Conservation (phyloP, 2,329 filamentous ascomycete genomes). For the Alternaria alternata region DNA sequence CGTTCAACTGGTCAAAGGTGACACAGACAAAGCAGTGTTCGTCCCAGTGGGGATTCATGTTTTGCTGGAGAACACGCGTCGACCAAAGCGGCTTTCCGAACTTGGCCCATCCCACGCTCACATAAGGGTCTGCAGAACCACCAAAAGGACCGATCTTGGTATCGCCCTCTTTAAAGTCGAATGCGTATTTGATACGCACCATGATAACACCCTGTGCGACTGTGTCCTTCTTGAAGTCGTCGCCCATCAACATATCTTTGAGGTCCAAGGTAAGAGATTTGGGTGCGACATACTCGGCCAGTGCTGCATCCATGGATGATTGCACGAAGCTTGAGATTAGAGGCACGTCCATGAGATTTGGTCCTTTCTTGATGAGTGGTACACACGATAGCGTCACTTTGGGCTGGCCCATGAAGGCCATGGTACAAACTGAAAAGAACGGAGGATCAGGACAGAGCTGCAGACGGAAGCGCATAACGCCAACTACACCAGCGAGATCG, state of each 20-base stretch:
- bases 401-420: slow-evolving; percentile 78
- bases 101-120: slow-evolving; percentile 78
- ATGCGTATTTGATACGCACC: slow-evolving; percentile 71
- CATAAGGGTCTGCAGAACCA: slow-evolving; percentile 74
- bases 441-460: slow-evolving; percentile 79
- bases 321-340: slow-evolving; percentile 79
- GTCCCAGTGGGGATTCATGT: slow-evolving; percentile 75
- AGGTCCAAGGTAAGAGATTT: slow-evolving; percentile 77
- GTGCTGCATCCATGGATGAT: slow-evolving; percentile 74
- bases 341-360: slow-evolving; percentile 79
- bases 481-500: slow-evolving; percentile 75
- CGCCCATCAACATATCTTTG: slow-evolving; percentile 79
- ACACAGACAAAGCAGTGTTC: slow-evolving; percentile 76
- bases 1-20: slow-evolving; percentile 74
- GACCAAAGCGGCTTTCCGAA: slow-evolving; percentile 74
- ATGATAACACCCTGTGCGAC: slow-evolving; percentile 69
- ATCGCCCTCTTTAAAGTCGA: slow-evolving; percentile 76
- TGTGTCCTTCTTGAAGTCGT: slow-evolving; percentile 82
- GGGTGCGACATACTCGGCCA: slow-evolving; percentile 78
- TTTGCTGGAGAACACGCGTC: slow-evolving; percentile 70
- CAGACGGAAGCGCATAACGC: slow-evolving; percentile 72
- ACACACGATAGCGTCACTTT: slow-evolving; percentile 75
- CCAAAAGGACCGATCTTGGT: slow-evolving; percentile 65
- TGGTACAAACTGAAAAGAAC: slow-evolving; percentile 76
- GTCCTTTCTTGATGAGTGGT: slow-evolving; percentile 71